phyloP scores from a whole-genome alignment of 2,329 filamentous ascomycete genomes.

The Mollisia scopiformis region DNA sequence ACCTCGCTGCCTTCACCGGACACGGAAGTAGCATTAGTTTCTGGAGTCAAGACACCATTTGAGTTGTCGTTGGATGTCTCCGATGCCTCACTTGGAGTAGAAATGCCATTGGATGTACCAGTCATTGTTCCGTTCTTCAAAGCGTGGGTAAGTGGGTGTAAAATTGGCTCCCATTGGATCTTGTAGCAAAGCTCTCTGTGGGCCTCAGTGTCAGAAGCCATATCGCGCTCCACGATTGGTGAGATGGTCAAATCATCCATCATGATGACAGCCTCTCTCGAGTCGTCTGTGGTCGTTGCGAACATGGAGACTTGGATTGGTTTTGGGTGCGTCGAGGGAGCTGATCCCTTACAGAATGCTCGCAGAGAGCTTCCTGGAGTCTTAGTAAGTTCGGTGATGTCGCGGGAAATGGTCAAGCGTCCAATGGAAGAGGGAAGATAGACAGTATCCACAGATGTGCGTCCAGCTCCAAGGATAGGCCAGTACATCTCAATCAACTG shows the following conservation, averaged over 20 bases:
- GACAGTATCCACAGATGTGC: slow-evolving; percentile 39
- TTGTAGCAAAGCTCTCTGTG: slow-evolving; percentile 51
- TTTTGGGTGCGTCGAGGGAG: slow-evolving; percentile 35
- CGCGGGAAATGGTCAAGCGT: slow-evolving; percentile 41
- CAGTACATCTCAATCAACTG: slow-evolving; percentile 47
- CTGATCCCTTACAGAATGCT: slow-evolving; percentile 43
- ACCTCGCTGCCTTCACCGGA: slow-evolving; percentile 18
- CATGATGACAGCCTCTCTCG: slow-evolving; percentile 40
- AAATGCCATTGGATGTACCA: slow-evolving; percentile 3
- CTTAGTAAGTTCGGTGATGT: slow-evolving; percentile 41
- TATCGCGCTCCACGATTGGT: slow-evolving; percentile 44
- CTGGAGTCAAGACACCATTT: not conserved
- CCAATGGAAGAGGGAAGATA: slow-evolving; percentile 49
- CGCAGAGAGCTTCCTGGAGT: slow-evolving; percentile 39
- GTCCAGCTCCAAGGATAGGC: slow-evolving; percentile 42
- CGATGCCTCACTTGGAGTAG: not conserved
- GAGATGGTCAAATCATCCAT: slow-evolving; percentile 44
- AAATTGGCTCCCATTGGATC: slow-evolving; percentile 47
- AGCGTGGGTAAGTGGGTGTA: slow-evolving; percentile 10
- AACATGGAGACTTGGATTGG: slow-evolving; percentile 45
- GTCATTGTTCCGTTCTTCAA: slow-evolving; percentile 21
- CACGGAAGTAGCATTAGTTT: not conserved
- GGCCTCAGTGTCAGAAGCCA: slow-evolving; percentile 31
- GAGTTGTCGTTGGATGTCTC: slow-evolving; percentile 4
- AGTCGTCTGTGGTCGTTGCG: slow-evolving; percentile 33